Evolutionary conservation across 1,284 basidiomycete species (phyloP), one percentile per base, ranked within the genome.

Genomic region (Microbotryum intermedium): DNA sequence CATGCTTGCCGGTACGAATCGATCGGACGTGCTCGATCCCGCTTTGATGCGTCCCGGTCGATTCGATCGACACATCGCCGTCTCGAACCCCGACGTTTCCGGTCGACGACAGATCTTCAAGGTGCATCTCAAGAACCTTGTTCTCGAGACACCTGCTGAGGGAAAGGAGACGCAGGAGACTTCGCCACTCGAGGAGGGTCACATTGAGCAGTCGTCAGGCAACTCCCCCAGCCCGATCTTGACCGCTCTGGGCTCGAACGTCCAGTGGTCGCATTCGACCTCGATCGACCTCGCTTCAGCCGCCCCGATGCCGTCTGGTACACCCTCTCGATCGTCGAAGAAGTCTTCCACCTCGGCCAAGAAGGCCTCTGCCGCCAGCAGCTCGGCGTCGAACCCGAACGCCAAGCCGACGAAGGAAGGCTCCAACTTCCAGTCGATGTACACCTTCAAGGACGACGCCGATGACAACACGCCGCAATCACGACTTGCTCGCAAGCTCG

Each of bases 11-110:
- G 94, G 95, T 69, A 98, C 95, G 23, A 98, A 98, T 77, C 80
- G 95, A 71, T 87, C 92, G 11, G 94, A 98, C 71, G 93, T 98
- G 21, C 85, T 98, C 54, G 94, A 98, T 73, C 82, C 86, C 25
- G 94, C 94, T 0, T 80, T 98, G 60, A 85, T 97, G 84, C 90
- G 95, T 61, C 94, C 94, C 8, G 94, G 94, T 58, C 89, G 95
- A 52, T 98, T 99, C 77, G 95, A 98, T 76, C 81, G 95, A 68
- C 92, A 97, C 72, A 97, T 99, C 67, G 82, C 88, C 65, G 93
- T 98, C 72, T 93, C 97, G 76, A 83, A 90, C 57, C 94, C 94
- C 0, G 94, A 97, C 75, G 90, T 97, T 46, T 84, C 84, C 13
- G 95, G 94, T 4, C 84, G 94, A 67, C 86, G 87, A 75, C 90